Evolutionary conservation across 495 filamentous ascomycete genomes (phyloP), one percentile per base, ranked within the genome.

Genomic region (Xylaria cubensis): DNA sequence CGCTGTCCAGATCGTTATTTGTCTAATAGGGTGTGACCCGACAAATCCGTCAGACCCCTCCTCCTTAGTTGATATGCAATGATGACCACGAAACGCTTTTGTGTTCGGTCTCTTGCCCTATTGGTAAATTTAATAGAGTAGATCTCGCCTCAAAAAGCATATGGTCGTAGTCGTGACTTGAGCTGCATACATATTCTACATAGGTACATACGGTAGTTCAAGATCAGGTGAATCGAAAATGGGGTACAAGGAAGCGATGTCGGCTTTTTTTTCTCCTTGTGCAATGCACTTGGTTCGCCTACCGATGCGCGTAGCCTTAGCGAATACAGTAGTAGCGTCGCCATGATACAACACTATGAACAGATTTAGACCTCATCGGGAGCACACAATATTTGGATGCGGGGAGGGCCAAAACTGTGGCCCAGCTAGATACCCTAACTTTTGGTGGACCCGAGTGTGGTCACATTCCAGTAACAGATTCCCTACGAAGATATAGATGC

Each of bases 171-270:
- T 51, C 39, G 63, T 50, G 32, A 66, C 46, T 29, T 66, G 29
- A 39, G 19, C 48, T 66, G 46, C 46, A 66, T 66, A 53, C 39
- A 66, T 66, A 46, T 36, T 65, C 13, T 65, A 65, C 63, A 64
- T 32, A 32, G 41, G 32, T 64, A 64, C 62, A 26, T 67, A 67
- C 65, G 50, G 50, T 56, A 67, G 34, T 56, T 41, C 12, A 44
- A 44, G 48, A 67, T 67, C 65, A 67, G 65, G 65, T 67, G 65
- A 55, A 36, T 56, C 65, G 48, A 53, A 36, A 34, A 67, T 67
- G 65, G 65, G 36, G 50, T 36, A 67, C 50, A 10, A 34, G 21
- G 8, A 26, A 67, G 65, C 65, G 65, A 67, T 67, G 65, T 67
- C 65, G 65, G 65, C 65, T 39, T 56, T 67, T 29, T 67, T 41